A percentile compares a stretch with the other conserved stretches of the same genome.
phyloP scores from a whole-genome alignment of 2,329 filamentous ascomycete genomes.

The Seiridium unicorne region DNA sequence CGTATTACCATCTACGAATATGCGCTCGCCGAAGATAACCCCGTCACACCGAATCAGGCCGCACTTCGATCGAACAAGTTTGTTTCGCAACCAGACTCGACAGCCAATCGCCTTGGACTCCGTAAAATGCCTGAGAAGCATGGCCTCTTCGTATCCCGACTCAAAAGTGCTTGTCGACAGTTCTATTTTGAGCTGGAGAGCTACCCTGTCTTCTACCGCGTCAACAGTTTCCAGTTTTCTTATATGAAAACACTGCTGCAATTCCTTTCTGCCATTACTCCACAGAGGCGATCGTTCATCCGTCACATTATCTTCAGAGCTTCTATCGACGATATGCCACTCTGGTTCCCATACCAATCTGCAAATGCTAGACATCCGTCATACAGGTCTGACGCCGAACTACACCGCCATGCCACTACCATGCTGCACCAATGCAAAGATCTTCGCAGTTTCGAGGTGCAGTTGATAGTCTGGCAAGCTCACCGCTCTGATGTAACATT shows the following conservation, averaged over 20 bases:
- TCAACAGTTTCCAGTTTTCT: conserved; percentile 7
- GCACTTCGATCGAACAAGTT: conserved; percentile 7
- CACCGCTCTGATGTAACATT: neutral
- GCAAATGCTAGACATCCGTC: neutral
- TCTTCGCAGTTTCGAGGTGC: neutral
- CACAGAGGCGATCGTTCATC: neutral
- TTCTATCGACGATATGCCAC: neutral
- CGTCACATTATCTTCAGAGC: neutral
- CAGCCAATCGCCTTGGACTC: neutral
- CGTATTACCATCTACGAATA: conserved; percentile 9
- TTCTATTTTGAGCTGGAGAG: conserved; percentile 8
- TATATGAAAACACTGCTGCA: neutral
- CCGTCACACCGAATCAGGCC: neutral
- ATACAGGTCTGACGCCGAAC: neutral
- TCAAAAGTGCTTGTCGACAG: neutral
- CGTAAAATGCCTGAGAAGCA: neutral
- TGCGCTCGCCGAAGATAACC: neutral
- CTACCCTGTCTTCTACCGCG: conserved; percentile 9
- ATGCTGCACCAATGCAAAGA: neutral
- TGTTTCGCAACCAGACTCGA: neutral
- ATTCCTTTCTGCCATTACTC: neutral
- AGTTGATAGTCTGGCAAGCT: neutral
- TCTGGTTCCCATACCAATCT: neutral
- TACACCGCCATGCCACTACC: neutral
- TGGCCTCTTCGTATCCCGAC: neutral